Percentiles rank a stretch among this genome's conserved stretches.
Evolutionary conservation across 257 asterid genomes (phyloP).

Genomic region (Solanum bulbocastanum): DNA sequence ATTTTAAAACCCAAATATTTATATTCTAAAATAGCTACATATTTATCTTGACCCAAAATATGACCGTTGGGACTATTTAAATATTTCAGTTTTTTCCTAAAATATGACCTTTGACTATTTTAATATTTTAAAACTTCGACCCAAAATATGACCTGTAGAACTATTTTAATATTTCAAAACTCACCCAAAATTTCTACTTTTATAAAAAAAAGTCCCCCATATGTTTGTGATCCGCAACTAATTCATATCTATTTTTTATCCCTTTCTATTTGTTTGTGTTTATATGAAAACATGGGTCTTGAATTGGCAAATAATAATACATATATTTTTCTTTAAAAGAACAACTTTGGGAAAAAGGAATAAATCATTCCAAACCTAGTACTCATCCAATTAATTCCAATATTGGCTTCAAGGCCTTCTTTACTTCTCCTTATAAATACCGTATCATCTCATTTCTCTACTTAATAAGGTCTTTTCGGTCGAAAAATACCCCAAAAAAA

Average conservation of each 20-base stretch:
- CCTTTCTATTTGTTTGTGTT: background rate
- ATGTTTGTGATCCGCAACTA: background rate
- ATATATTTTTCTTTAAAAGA: background rate
- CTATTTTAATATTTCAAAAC: background rate
- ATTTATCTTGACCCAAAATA: background rate
- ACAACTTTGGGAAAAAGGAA: background rate
- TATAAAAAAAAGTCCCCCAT: background rate
- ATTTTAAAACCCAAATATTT: background rate
- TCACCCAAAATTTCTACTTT: background rate
- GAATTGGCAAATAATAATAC: background rate
- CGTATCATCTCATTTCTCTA: conserved; percentile 2
- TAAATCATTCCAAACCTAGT: background rate
- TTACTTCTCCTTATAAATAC: background rate
- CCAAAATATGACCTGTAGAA: background rate
- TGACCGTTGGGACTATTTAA: background rate
- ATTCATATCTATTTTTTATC: background rate
- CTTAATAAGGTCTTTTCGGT: background rate
- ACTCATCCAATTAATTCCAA: background rate
- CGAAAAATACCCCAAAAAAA: background rate
- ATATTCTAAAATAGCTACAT: background rate
- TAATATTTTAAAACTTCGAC: background rate
- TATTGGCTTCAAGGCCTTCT: background rate
- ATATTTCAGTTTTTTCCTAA: background rate
- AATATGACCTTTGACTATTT: background rate
- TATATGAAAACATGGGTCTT: background rate